Evolutionary conservation across 331 rosid genomes (phyloP).

Genomic region (Malus hybrid): DNA sequence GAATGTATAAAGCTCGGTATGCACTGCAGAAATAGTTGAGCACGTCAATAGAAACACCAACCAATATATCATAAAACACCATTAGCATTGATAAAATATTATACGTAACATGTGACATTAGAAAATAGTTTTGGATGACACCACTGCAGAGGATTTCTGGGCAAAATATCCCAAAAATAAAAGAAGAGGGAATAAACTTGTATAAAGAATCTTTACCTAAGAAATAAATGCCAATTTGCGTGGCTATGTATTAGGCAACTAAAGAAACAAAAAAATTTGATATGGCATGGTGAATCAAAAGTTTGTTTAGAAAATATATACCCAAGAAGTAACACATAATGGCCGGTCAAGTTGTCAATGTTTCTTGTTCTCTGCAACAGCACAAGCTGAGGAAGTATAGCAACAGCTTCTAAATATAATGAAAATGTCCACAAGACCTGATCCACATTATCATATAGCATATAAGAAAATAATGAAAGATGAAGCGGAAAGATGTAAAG

Average conservation of each 20-base stretch:
- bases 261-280: background rate
- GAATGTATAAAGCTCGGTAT: constrained; percentile 22
- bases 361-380: constrained; percentile 28
- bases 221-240: background rate
- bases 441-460: background rate
- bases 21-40: constrained; percentile 13
- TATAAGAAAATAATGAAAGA: background rate
- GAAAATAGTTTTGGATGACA: background rate
- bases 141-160: too few relatives aligned
- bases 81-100: background rate
- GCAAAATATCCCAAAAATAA: background rate
- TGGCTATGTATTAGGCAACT: background rate
- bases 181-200: background rate
- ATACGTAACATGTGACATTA: background rate
- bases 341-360: constrained; percentile 29
- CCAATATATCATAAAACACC: background rate
- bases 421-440: constrained; percentile 33
- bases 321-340: constrained; percentile 29
- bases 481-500: background rate
- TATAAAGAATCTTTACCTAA: too few relatives aligned
- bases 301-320: background rate
- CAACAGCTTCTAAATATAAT: constrained; percentile 24
- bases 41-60: background rate
- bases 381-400: constrained; percentile 31
- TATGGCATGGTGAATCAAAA: background rate